Base-by-base conservation (phyloP, 2,329 filamentous ascomycete species). In the Colletotrichum tofieldiae region DNA sequence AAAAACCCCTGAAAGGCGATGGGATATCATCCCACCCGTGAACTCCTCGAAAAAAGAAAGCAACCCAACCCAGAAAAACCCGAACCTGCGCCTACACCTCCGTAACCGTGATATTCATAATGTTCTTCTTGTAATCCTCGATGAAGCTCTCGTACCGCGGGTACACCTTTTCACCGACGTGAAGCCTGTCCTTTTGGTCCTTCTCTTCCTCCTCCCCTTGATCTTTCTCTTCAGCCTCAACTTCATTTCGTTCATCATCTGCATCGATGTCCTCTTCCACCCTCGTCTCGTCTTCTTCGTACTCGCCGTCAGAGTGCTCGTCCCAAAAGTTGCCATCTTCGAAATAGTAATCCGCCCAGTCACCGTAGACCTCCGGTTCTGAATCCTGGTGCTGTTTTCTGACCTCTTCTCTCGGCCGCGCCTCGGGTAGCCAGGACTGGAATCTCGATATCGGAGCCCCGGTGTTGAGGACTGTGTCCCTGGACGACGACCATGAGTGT, bases 331-430 rank as follows among this genome's bases (percentile, higher is more conserved):
- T 74, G 12, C 58, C 68, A 5, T 73, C 63, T 16, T 74, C 66
- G n/a, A 75, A 75, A 58, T 75, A 75, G 39, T 75, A 75, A 29
- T 75, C 74, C 9, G 74, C 74, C 74, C 74, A 75, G 49, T 75
- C 73, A 12, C 72, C 72, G 45, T 75, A 75, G 20, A 74, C 23
- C 23, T 75, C 72, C 16, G 59, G 14, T 63, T 74, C 67, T 5
- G 56, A n/a, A 14, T 49, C 29, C 47, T 51, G 61, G 52, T 58
- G 35, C 26, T 32, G 51, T 3, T 49, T 35, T 4, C 37, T 41
- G 26, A 5, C 12, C 49, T 4, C 47, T 35, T 45, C 56, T 8
- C 32, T 52, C 14, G 54, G 45, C 20, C 39, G 66, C 20, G 60
- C 47, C 61, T 73, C 71, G 23, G 71, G 55, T 12, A 58, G 62